phyloP scores from a whole-genome alignment of 805 yeast genomes.

The Metschnikowia borealis region DNA sequence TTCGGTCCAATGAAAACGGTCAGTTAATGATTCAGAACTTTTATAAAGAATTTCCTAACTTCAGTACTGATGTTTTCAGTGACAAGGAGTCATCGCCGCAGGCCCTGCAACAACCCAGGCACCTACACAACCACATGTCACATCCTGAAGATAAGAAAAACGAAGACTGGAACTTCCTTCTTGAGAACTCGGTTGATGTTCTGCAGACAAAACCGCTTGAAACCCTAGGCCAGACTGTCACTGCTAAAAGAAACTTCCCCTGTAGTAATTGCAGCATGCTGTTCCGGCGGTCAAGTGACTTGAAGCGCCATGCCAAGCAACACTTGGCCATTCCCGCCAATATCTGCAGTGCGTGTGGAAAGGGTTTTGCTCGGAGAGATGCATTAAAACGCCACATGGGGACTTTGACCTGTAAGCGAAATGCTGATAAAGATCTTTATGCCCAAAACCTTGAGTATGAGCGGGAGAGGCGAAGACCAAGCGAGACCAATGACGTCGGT shows the following conservation, averaged over 20 bases:
- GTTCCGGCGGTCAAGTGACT: slow-evolving; percentile 64
- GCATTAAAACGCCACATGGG: slow-evolving; percentile 74
- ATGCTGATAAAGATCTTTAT: slow-evolving; percentile 51
- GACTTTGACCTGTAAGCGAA: slow-evolving; percentile 71
- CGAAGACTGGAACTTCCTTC: slow-evolving; percentile 33
- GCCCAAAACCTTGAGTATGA: slow-evolving; percentile 27
- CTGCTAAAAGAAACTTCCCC: slow-evolving; percentile 38
- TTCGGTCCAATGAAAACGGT: slow-evolving; percentile 37
- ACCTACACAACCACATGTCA: slow-evolving; percentile 3
- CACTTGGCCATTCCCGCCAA: slow-evolving; percentile 71
- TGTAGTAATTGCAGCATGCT: slow-evolving; percentile 60
- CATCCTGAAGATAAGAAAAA: slow-evolving; percentile 15
- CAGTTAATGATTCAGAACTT: slow-evolving; percentile 41
- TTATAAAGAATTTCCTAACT: slow-evolving; percentile 40
- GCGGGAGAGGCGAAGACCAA: not conserved
- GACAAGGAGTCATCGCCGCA: slow-evolving; percentile 2
- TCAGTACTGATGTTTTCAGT: slow-evolving; percentile 38
- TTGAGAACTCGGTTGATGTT: slow-evolving; percentile 9
- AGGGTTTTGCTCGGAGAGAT: slow-evolving; percentile 81
- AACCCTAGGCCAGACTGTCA: not conserved
- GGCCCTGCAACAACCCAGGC: not conserved
- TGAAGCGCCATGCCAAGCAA: slow-evolving; percentile 72
- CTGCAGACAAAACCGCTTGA: slow-evolving; percentile 4
- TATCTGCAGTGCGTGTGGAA: slow-evolving; percentile 71
- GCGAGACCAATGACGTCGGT: not conserved